Evolutionary conservation across 805 yeast species (phyloP).

Genomic region (Allodekkera sacchari): DNA sequence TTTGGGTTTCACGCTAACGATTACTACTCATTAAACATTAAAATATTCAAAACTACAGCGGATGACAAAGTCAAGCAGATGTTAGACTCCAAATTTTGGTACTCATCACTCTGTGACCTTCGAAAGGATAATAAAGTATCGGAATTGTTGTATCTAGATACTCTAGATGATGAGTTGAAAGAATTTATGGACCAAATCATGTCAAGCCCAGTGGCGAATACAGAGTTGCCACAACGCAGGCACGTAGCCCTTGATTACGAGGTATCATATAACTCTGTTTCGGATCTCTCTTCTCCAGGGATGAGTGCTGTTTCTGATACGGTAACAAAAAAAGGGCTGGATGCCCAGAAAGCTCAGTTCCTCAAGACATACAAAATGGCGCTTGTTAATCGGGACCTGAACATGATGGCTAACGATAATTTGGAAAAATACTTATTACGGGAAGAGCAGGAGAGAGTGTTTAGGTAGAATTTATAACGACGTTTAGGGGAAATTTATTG

Average conservation of each 20-base stretch:
- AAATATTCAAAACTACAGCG: slow-evolving; percentile 43
- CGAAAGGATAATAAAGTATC: slow-evolving; percentile 10
- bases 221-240: too few relatives aligned
- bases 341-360: too few relatives aligned
- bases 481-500: too few relatives aligned
- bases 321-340: too few relatives aligned
- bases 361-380: too few relatives aligned
- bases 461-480: slow-evolving; percentile 7
- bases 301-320: too few relatives aligned
- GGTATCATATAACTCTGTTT: too few relatives aligned
- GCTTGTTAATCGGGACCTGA: slow-evolving; percentile 9
- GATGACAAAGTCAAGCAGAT: slow-evolving; percentile 41
- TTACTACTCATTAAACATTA: slow-evolving; percentile 60
- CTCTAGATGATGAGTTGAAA: too few relatives aligned
- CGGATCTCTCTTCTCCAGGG: too few relatives aligned
- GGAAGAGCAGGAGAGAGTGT: slow-evolving; percentile 14
- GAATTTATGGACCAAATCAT: too few relatives aligned
- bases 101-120: slow-evolving; percentile 23
- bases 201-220: too few relatives aligned
- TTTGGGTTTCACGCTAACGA: slow-evolving; percentile 64
- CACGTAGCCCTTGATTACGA: too few relatives aligned
- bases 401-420: slow-evolving; percentile 9
- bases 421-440: slow-evolving; percentile 7
- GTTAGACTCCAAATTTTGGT: slow-evolving; percentile 41
- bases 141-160: slow-evolving; percentile 2